Percentiles rank a stretch among this genome's conserved stretches.
Conservation (phyloP, 495 filamentous ascomycete species). For the Talaromyces borbonicus region DNA sequence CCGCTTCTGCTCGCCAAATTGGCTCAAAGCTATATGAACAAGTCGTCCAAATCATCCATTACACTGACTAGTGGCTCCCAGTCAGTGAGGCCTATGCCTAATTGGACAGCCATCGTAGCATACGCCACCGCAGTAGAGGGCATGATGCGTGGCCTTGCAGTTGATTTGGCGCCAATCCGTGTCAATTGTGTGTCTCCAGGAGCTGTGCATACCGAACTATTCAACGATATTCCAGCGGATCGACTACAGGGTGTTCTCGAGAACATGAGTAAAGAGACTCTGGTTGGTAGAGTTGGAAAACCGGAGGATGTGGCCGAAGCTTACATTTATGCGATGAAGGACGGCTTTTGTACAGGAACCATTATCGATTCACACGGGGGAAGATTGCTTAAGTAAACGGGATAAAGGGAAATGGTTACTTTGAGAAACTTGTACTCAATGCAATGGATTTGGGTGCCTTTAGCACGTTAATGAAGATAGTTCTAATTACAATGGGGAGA, state of each 20-base stretch:
- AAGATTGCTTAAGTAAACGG: conserved; percentile 3
- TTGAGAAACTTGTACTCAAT: neutral
- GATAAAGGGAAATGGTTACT: neutral
- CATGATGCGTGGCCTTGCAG: conserved; percentile 36
- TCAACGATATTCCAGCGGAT: conserved; percentile 16
- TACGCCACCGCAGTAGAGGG: conserved; percentile 35
- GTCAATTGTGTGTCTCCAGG: conserved; percentile 47
- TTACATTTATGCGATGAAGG: conserved; percentile 51
- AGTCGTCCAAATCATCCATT: conserved; percentile 26
- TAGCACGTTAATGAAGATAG: too few species aligned
- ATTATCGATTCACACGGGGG: conserved; percentile 2
- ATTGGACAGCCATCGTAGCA: conserved; percentile 37
- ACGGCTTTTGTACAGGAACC: conserved; percentile 1
- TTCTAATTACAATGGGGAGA: too few species aligned
- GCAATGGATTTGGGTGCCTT: too few species aligned
- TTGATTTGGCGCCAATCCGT: conserved; percentile 44
- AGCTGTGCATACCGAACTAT: conserved; percentile 40
- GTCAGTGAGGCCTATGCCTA: conserved; percentile 35
- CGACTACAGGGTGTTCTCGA: conserved; percentile 18
- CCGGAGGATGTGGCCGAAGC: conserved; percentile 48
- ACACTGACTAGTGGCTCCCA: conserved; percentile 41
- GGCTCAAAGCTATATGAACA: conserved; percentile 26
- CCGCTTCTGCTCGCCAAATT: conserved; percentile 42
- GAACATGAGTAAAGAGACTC: conserved; percentile 14
- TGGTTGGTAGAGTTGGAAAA: conserved; percentile 33